Evolutionary conservation across 768 basidiomycete genomes (phyloP), one percentile per base, ranked within the genome.

Genomic region (Jaapia argillacea): DNA sequence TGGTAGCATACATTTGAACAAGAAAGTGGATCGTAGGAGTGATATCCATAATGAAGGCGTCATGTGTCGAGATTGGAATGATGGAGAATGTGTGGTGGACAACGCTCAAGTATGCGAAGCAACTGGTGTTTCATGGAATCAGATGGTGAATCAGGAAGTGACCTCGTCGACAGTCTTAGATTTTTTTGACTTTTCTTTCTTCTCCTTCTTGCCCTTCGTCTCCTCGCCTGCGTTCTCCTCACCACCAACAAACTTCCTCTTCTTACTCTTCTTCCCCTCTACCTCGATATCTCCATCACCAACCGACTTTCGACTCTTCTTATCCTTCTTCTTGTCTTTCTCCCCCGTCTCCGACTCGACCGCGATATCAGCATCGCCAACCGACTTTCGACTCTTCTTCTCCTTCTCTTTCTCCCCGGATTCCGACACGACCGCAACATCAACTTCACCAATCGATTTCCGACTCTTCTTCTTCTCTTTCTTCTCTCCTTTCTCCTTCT

Each of bases 241-340:
- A 23, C 42, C 47, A 22, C 31, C 38, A 26, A 36, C 46, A 31
- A 22, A 45, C 42, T 43, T 55, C 40, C 53, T 36, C 43, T 50
- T 31, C 24, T n/a, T n/a, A n/a, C n/a, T n/a, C n/a, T n/a, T n/a
- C 49, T 48, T 47, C 48, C 51, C 26, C 42, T 50, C 41, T 24
- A 50, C 51, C 28, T 49, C 51, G 24, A 36, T 44, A 25, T 49
- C 45, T n/a, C 42, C 44, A 23, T 42, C 47, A 22, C 31, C 38
- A 26, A 36, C 46, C 26, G 23, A 45, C 42, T 43, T 55, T 35
- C 53, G 35, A 43, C 49, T 31, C 24, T 68, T 66, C 39, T 66
- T 59, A 50, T 67, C 59, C 51, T 62, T 60, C 48, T 59, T 60
- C 45, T 63, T 40, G 25, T 47, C 28, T 20, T 52, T 37, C 21